Evolutionary conservation across 768 basidiomycete species (phyloP), one percentile per base, ranked within the genome.

Genomic region (Serendipita sp.): DNA sequence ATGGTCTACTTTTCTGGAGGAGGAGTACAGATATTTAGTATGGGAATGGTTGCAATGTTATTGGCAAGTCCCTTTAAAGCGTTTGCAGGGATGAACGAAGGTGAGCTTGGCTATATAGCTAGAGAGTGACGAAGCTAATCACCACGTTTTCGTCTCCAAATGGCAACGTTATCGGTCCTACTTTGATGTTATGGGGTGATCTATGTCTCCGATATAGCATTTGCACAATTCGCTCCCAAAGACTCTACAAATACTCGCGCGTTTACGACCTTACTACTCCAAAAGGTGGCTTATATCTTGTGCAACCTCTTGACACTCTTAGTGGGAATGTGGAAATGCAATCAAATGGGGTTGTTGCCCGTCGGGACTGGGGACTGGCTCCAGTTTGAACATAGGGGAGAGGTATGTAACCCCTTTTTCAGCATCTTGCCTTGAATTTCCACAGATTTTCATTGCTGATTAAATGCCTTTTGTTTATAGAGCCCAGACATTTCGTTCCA

Each of bases 1-100:
- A 97, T 97, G 94, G 79, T 97, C 37, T 97, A 97, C 81, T 95
- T 97, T 88, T 94, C 92, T 23, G 94, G 94, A 40, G 86, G 91
- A 11, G 91, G 91, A 60, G 87, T 97, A 13, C 94, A 97, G 74
- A 87, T 97, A 46, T 96, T 97, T 74, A 94, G 91, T 75, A 91
- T 97, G 78, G 92, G 94, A 37, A 94, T 93, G 72, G 87, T 97
- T 27, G 86, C 91, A 71, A 93, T 94, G 90, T 80, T 97, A 11
- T 80, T 97, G 65, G 76, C 90, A 65, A 80, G 83, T 8, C 94
- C 94, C 0, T 84, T 95, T 75, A 90, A 87, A 73, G 92, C 91
- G 63, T 72, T 93, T 11, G 80, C 82, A 63, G 81, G 80, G 5
- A 88, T 96, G 62, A 87, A 93, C 70, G 77, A 81, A 23, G 84